Percentiles rank a stretch among this genome's conserved stretches.
These are phyloP conservation scores for Bothriochloa decipiens DNA, from an alignment of 176 grass and related monocot genomes.

Conservation along the genomic window DNA sequence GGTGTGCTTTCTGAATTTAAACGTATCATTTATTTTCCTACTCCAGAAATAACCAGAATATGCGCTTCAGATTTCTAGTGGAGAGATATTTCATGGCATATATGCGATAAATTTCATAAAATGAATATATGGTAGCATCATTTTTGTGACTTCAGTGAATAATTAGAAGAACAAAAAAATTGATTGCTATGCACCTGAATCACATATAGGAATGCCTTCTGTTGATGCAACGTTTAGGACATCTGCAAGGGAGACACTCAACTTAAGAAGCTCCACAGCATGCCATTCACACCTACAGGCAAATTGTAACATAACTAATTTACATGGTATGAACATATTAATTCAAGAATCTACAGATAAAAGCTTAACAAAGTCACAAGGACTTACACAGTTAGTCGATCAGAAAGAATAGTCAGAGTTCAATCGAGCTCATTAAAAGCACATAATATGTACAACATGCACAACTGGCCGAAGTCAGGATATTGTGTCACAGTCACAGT, in stretches of 20 bases:
- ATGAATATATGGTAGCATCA: background rate
- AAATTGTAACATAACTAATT: slow-evolving; percentile 9
- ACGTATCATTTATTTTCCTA: background rate
- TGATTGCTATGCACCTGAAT: slow-evolving; percentile 28
- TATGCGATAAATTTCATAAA: slow-evolving; percentile 1
- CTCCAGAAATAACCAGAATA: background rate
- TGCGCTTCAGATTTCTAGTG: slow-evolving; percentile 1
- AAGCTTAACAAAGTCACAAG: background rate
- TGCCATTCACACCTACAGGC: background rate
- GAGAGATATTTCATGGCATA: background rate
- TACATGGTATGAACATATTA: background rate
- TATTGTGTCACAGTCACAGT: slow-evolving; percentile 15
- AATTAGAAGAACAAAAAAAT: background rate
- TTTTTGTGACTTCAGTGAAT: background rate
- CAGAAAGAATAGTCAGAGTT: background rate
- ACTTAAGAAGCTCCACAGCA: background rate
- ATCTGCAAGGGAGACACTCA: slow-evolving; percentile 1
- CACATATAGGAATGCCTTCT: background rate
- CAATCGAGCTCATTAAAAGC: slow-evolving; percentile 23
- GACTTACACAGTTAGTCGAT: slow-evolving; percentile 27
- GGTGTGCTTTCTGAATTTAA: background rate
- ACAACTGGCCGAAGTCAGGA: background rate
- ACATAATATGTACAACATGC: background rate
- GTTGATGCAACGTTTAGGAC: background rate
- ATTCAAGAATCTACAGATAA: background rate